Base-by-base conservation (phyloP, 306 rosid genomes). In the Inga laurina region DNA sequence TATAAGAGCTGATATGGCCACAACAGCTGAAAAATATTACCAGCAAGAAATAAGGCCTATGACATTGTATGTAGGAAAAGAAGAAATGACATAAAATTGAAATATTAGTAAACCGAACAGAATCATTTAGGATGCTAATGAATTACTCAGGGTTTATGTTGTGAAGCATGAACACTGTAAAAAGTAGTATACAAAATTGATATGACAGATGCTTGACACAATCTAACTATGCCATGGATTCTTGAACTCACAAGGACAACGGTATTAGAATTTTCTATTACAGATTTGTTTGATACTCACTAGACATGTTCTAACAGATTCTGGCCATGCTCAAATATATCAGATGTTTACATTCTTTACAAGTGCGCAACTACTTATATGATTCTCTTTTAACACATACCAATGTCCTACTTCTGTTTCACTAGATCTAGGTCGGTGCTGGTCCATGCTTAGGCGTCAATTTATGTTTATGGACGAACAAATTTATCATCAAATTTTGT, bases 21-120 rank as follows among this genome's bases (percentile, higher is more conserved):
- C 82, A 68, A 97, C 94, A 39, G 88, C 99, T 97, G 93, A 83
- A 88, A 88, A 71, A 78, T 8, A 76, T 48, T 75, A 72, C 11
- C 82, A 80, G 27, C 57, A 81, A 81, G 66, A 79, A 37, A n/a
- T 62, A 65, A 80, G 85, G 49, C 45, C 77, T 66, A n/a, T 44
- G 19, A 80, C 41, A 73, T 48, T 75, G 48, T 80, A 22, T 32
- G 19, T 44, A 70, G 24, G 73, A 43, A 64, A 67, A 46, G 59
- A 64, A 79, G 49, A 32, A 74, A 76, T 22, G 4, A 51, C 46
- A 51, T 2, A 35, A 34, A 65, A 21, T 49, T 27, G 34, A 56
- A 22, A 77, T 62, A 41, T 30, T 37, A 41, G 35, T 34, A 68
- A 66, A 79, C 75, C 21, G 21, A 45, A 18, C 45, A 44, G 74